These are phyloP conservation scores for Clonostachys rhizophaga DNA, from an alignment of 2,329 filamentous ascomycete species.

Conservation along the genomic window DNA sequence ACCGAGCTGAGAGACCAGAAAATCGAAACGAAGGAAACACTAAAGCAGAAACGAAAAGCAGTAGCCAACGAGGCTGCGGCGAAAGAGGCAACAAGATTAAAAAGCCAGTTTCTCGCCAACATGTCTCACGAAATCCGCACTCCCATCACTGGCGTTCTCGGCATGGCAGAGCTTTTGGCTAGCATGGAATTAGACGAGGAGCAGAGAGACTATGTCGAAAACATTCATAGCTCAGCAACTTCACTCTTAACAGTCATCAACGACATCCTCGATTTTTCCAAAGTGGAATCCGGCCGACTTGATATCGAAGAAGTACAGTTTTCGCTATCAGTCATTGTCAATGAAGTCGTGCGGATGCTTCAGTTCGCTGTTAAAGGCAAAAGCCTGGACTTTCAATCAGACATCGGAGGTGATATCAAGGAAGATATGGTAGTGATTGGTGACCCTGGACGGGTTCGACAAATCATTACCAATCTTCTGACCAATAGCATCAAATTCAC, in stretches of 20 bases:
- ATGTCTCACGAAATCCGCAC: constrained; percentile 80
- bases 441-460: constrained; percentile 77
- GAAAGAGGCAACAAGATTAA: constrained; percentile 75
- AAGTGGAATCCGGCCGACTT: constrained; percentile 72
- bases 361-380: constrained; percentile 80
- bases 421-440: constrained; percentile 76
- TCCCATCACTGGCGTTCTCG: constrained; percentile 75
- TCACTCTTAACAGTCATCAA: constrained; percentile 85
- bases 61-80: constrained; percentile 73
- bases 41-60: constrained; percentile 64
- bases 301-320: constrained; percentile 81
- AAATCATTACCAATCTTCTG: constrained; percentile 76
- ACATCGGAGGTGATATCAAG: constrained; percentile 58
- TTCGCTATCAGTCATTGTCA: constrained; percentile 66
- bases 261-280: constrained; percentile 86
- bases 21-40: constrained; percentile 56
- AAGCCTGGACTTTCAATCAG: constrained; percentile 65
- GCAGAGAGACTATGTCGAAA: constrained; percentile 70
- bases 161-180: constrained; percentile 71
- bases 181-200: constrained; percentile 66
- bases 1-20: constrained; percentile 67
- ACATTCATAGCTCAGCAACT: constrained; percentile 75
- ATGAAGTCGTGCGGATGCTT: constrained; percentile 83
- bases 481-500: constrained; percentile 78
- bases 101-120: constrained; percentile 75